Percentiles rank a stretch among this genome's conserved stretches.
Conservation (phyloP, 2,329 filamentous ascomycete species). For the Alternaria sp. region DNA sequence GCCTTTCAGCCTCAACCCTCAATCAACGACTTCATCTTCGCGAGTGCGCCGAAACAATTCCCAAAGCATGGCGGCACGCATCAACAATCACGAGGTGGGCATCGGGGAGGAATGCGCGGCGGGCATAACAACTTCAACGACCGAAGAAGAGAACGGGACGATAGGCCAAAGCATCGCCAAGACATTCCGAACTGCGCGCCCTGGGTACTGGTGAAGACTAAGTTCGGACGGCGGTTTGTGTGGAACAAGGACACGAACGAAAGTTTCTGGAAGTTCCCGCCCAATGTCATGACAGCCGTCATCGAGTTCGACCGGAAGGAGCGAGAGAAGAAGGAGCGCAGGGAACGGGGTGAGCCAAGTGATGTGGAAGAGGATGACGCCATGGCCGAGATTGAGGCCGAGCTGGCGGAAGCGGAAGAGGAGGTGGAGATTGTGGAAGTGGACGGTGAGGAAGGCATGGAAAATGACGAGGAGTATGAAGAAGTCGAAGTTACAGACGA, state of each 20-base stretch:
- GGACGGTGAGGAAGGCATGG: conserved; percentile 52
- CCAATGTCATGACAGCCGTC: conserved; percentile 80
- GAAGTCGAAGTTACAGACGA: conserved; percentile 76
- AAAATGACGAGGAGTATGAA: conserved; percentile 78
- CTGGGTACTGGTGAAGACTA: conserved; percentile 94
- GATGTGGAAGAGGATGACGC: conserved; percentile 43
- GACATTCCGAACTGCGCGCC: conserved; percentile 82
- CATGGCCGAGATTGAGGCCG: conserved; percentile 46
- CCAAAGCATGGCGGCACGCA: conserved; percentile 25
- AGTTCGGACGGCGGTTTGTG: conserved; percentile 86
- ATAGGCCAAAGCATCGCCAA: conserved; percentile 83
- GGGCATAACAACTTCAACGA: conserved; percentile 66
- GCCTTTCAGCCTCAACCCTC: conserved; percentile 50
- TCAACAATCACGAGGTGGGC: conserved; percentile 45
- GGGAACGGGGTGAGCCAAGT: conserved; percentile 56
- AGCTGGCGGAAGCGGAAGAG: conserved; percentile 42
- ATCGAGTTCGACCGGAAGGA: conserved; percentile 75
- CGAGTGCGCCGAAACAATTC: conserved; percentile 33
- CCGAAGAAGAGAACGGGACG: conserved; percentile 73
- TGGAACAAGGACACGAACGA: conserved; percentile 86
- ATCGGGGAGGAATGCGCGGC: conserved; percentile 50
- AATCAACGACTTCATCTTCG: conserved; percentile 59
- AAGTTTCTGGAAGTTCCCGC: conserved; percentile 95
- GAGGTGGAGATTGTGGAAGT: conserved; percentile 46
- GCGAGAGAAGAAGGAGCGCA: conserved; percentile 69